Percentiles rank a stretch among this genome's conserved stretches.
These are phyloP conservation scores for Fusarium sublunatum DNA, from an alignment of 2,329 filamentous ascomycete genomes.

Conservation along the genomic window DNA sequence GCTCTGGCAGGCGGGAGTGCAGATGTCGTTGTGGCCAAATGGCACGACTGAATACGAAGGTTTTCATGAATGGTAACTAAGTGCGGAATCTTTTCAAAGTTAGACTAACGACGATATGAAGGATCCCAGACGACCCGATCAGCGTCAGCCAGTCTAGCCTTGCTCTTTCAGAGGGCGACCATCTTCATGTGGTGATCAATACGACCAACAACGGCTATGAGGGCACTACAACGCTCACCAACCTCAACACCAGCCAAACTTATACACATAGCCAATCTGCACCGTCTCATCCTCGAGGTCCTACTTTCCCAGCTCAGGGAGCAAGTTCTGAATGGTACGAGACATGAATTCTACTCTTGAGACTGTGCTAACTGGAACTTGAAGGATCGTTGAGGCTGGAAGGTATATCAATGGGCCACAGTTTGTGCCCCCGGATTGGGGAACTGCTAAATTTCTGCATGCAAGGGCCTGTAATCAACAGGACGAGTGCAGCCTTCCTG, in stretches of 20 bases:
- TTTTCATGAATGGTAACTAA: slow-evolving; percentile 5
- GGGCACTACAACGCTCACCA: slow-evolving; percentile 5
- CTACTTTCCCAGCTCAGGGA: no score
- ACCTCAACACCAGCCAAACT: slow-evolving; percentile 5
- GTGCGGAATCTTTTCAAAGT: background rate
- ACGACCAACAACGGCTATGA: slow-evolving; percentile 5
- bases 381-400: slow-evolving; percentile 8
- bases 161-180: slow-evolving; percentile 1
- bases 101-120: no score
- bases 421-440: slow-evolving; percentile 5
- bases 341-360: background rate
- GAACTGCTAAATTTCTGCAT: background rate
- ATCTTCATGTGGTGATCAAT: slow-evolving; percentile 1
- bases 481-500: background rate
- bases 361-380: background rate
- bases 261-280: slow-evolving; percentile 6
- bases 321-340: no score
- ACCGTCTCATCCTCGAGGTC: background rate
- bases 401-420: slow-evolving; percentile 11
- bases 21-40: slow-evolving; percentile 8
- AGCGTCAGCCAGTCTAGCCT: background rate
- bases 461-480: slow-evolving; percentile 2
- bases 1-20: slow-evolving; percentile 10
- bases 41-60: slow-evolving; percentile 3
- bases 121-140: no score